Evolutionary conservation across 148 eudicot species (phyloP).

Genomic region (Nyssa sinensis): DNA sequence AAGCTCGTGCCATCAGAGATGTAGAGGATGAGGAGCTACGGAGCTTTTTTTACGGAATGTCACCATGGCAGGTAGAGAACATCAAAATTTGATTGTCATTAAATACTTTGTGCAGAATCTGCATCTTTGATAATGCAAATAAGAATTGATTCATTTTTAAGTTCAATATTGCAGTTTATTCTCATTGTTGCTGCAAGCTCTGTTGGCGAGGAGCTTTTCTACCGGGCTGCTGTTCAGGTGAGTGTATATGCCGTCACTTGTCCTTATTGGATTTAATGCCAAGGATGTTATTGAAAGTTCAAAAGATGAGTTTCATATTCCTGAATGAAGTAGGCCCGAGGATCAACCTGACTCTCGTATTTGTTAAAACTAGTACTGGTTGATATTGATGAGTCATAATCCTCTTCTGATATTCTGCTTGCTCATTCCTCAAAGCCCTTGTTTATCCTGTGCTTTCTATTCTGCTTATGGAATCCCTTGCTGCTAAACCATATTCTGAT

Average conservation of each 20-base stretch:
- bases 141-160: slow-evolving; percentile 17
- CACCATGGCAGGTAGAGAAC: slow-evolving; percentile 92
- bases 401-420: not conserved
- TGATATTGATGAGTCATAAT: not conserved
- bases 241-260: slow-evolving; percentile 11
- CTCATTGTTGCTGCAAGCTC: slow-evolving; percentile 96
- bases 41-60: slow-evolving; percentile 95
- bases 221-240: slow-evolving; percentile 99
- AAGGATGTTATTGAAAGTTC: not conserved
- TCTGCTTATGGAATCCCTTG: not conserved
- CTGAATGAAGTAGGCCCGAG: no score
- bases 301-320: not conserved
- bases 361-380: not conserved
- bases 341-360: no score
- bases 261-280: not conserved
- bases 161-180: slow-evolving; percentile 55
- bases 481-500: not conserved
- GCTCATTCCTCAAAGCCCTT: not conserved
- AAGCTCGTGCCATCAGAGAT: slow-evolving; percentile 98
- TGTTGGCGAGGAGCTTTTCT: slow-evolving; percentile 97
- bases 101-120: not conserved
- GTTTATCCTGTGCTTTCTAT: not conserved
- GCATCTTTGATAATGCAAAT: not conserved
- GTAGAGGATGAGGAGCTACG: slow-evolving; percentile 96
- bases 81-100: not conserved